Base-by-base conservation (phyloP, 306 rosid species). In the Heteromeles arbutifolia region DNA sequence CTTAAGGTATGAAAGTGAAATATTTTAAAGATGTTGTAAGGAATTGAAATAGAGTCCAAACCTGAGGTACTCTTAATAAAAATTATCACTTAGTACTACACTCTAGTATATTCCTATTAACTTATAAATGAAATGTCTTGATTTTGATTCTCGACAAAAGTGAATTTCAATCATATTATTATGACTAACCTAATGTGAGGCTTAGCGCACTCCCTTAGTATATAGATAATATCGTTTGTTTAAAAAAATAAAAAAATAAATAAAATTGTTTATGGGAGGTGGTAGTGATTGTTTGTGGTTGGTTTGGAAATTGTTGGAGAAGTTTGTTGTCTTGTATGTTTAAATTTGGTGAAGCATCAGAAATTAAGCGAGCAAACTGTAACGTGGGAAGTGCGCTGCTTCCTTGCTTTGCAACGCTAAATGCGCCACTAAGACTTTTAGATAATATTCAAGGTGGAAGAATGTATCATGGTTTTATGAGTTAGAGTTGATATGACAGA, bases 341-440 rank as follows among this genome's bases (percentile, higher is more conserved):
- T 12, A 21, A 28, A 21, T 9, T 50, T 15, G 34, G 11, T 8
- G 28, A 63, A 17, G 54, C 54, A 25, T 13, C 48, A 39, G 39
- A 37, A 53, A 37, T 9, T 50, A 6, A 17, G 73, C 0, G 29
- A 22, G 29, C 29, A 57, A 57, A 52, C 4, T 4, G 63, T 4
- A 22, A 66, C 26, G 66, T 66, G 65, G 56, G 14, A 63, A 24
- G 48, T 65, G 21, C 54, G 69, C 15, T 19, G 45, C 26, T 2
- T 19, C 58, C 68, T 48, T 57, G 54, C 62, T 50, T 18, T 67
- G 54, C 41, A 37, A 64, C 61, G 44, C 28, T 72, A 50, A 78
- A 64, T 78, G 82, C 82, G 77, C 82, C 77, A 65, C 77, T n/a
- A 32, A 22, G 18, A 6, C 9, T 56, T 15, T 3, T 58, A 58